These are phyloP conservation scores for Hypoxylon fuscum DNA, from an alignment of 495 filamentous ascomycete genomes.

Conservation along the genomic window DNA sequence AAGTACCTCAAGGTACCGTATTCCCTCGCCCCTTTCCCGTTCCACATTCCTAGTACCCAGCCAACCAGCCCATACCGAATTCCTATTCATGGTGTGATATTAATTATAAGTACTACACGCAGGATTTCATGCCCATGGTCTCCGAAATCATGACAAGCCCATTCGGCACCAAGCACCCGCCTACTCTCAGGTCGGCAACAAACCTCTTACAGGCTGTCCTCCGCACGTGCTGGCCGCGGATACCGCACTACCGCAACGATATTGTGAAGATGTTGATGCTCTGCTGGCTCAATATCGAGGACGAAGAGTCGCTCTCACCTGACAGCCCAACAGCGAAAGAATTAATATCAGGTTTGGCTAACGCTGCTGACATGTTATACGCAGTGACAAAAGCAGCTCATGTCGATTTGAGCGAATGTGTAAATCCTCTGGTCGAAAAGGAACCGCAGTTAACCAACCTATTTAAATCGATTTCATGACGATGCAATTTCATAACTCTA, in stretches of 20 bases:
- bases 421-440: conserved; percentile 51
- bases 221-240: conserved; percentile 76
- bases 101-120: not conserved
- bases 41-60: not conserved
- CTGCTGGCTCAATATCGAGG: conserved; percentile 71
- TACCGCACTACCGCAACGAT: conserved; percentile 73
- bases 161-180: conserved; percentile 67
- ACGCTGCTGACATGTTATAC: conserved; percentile 41
- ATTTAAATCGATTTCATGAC: conserved; percentile 41
- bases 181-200: conserved; percentile 63
- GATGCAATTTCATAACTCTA: not conserved
- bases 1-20: conserved; percentile 73
- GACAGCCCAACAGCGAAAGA: conserved; percentile 27
- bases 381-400: conserved; percentile 43
- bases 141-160: conserved; percentile 72
- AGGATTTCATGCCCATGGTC: conserved; percentile 75
- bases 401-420: conserved; percentile 43
- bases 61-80: conserved; percentile 9
- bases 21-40: not conserved
- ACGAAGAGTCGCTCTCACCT: conserved; percentile 48
- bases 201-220: conserved; percentile 66
- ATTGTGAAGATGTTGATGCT: conserved; percentile 69
- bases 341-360: conserved; percentile 59
- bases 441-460: conserved; percentile 53
- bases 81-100: conserved; percentile 2